Evolutionary conservation across 352 stramenopile genomes (phyloP).

Genomic region (Albugo candida): DNA sequence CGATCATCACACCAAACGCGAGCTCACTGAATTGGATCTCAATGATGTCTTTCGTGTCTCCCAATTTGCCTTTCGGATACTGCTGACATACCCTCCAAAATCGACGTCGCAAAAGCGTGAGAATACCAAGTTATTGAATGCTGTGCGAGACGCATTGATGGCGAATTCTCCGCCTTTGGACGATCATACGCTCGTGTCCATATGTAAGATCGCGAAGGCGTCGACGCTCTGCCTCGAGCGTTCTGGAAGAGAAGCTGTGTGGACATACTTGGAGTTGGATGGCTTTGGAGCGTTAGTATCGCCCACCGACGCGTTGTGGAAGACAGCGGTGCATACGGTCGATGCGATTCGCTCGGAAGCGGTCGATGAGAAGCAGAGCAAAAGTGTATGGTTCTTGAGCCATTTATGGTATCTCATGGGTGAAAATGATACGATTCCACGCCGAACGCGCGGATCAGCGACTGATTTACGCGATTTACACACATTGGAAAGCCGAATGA

Average conservation of each 20-base stretch:
- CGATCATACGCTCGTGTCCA: no score
- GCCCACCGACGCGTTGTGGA: no score
- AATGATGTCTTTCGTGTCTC: slow-evolving; percentile 15
- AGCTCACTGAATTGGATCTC: slow-evolving; percentile 5
- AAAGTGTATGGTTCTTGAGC: no score
- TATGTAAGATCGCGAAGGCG: no score
- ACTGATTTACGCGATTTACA: slow-evolving; percentile 22
- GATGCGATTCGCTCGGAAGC: no score
- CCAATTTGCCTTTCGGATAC: slow-evolving; percentile 34
- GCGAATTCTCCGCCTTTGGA: not conserved
- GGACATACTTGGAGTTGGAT: no score
- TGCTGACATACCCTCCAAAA: slow-evolving; percentile 29
- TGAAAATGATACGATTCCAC: slow-evolving; percentile 44
- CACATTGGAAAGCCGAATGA: slow-evolving; percentile 34
- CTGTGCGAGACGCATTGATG: slow-evolving; percentile 23
- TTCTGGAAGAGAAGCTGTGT: no score
- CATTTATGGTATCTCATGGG: slow-evolving; percentile 56
- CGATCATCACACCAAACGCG: slow-evolving; percentile 30
- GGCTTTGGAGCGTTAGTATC: no score
- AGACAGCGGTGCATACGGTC: no score
- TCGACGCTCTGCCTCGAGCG: no score
- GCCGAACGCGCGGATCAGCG: slow-evolving; percentile 24
- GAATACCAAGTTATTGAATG: slow-evolving; percentile 36
- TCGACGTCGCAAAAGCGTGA: slow-evolving; percentile 62
- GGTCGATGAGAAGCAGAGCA: no score